phyloP scores from a whole-genome alignment of 2,329 filamentous ascomycete genomes.

The Neurospora sp. region DNA sequence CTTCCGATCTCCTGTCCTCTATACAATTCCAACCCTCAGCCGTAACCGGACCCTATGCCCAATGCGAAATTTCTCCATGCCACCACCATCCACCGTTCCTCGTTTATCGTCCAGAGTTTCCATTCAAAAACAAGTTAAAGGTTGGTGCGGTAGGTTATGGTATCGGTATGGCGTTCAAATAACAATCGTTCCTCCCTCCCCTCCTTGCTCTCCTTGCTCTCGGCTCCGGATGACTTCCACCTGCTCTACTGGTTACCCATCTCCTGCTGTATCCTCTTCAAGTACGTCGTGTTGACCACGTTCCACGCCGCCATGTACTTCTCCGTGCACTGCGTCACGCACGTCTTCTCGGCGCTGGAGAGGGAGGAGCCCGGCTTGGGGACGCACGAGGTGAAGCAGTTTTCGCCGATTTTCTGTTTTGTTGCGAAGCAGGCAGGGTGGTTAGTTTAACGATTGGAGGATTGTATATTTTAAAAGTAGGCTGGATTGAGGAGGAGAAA shows the following conservation, averaged over 20 bases:
- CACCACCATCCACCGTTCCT: background rate
- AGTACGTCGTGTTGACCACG: slow-evolving; percentile 58
- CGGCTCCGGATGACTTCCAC: slow-evolving; percentile 1
- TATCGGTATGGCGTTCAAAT: background rate
- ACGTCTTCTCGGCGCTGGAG: too few relatives aligned
- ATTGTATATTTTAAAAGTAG: too few relatives aligned
- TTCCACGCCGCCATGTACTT: slow-evolving; percentile 82
- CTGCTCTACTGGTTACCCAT: slow-evolving; percentile 22
- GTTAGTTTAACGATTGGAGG: too few relatives aligned
- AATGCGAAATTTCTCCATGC: background rate
- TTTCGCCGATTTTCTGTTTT: too few relatives aligned
- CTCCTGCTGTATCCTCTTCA: slow-evolving; percentile 53
- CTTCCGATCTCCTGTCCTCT: too few relatives aligned
- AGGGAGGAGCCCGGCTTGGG: too few relatives aligned
- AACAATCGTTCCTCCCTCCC: background rate
- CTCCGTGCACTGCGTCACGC: too few relatives aligned
- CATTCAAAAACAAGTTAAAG: background rate
- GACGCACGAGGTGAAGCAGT: too few relatives aligned
- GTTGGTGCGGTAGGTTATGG: background rate
- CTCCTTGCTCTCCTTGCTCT: slow-evolving; percentile 1
- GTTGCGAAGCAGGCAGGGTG: too few relatives aligned
- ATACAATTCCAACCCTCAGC: background rate
- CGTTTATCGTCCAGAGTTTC: background rate
- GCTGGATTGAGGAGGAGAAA: too few relatives aligned
- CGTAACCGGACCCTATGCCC: background rate